Percentiles rank a stretch among this genome's conserved stretches.
Evolutionary conservation across 2,329 filamentous ascomycete genomes (phyloP).

Genomic region (Ascochyta viciae-villosae): DNA sequence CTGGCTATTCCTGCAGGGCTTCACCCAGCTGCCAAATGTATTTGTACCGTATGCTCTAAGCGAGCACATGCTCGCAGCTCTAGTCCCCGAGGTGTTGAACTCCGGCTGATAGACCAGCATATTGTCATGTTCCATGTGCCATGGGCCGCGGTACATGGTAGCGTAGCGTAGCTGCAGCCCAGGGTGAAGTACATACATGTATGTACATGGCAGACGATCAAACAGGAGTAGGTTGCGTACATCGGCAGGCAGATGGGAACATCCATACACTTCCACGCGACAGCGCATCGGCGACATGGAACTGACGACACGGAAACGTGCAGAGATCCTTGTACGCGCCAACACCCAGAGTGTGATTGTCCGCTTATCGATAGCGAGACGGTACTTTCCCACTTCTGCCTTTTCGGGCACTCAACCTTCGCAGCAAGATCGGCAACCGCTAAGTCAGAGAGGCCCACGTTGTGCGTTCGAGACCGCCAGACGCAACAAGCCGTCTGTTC

Average conservation of each 20-base stretch:
- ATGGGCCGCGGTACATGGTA: conserved; percentile 7
- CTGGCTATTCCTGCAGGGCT: conserved; percentile 5
- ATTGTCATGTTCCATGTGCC: conserved; percentile 1
- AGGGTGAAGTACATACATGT: conserved; percentile 6
- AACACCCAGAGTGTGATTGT: neutral
- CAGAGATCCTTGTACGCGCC: no score
- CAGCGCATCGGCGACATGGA: neutral
- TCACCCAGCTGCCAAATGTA: neutral
- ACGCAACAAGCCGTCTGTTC: conserved; percentile 18
- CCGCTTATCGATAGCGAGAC: conserved; percentile 20
- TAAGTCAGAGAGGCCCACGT: conserved; percentile 36
- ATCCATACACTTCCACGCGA: neutral
- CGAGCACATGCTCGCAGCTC: conserved; percentile 31
- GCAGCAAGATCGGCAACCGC: conserved; percentile 24
- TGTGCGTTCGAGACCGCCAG: conserved; percentile 30
- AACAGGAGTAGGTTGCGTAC: conserved; percentile 3
- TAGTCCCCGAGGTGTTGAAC: conserved; percentile 15
- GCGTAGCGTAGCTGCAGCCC: conserved; percentile 9
- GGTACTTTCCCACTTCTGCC: conserved; percentile 1
- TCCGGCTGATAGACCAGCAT: conserved; percentile 7
- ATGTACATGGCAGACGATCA: conserved; percentile 1
- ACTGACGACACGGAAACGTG: neutral
- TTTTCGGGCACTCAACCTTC: neutral
- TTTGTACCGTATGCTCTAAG: conserved; percentile 3
- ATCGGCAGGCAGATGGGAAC: neutral